phyloP scores from a whole-genome alignment of 768 basidiomycete species.

The Podaxis rugospora region DNA sequence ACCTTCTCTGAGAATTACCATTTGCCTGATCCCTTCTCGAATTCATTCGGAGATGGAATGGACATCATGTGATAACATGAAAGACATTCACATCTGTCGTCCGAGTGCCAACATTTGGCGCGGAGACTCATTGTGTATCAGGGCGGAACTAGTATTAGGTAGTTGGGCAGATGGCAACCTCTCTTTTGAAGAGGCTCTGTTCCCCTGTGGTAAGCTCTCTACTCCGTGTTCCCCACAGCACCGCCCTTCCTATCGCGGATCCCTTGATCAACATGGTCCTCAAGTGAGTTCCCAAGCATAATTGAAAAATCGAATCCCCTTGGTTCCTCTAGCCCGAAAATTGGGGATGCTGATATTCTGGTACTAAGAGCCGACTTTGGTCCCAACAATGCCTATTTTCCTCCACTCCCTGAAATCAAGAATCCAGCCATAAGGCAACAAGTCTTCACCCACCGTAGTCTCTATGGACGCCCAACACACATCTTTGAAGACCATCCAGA shows the following conservation, averaged over 20 bases:
- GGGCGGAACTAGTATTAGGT: background rate
- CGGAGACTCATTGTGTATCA: constrained; percentile 7
- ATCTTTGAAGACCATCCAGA: constrained; percentile 70
- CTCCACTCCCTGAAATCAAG: constrained; percentile 55
- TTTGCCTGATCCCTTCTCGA: background rate
- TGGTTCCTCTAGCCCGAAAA: background rate
- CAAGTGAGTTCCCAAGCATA: constrained; percentile 4
- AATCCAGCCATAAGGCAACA: constrained; percentile 40
- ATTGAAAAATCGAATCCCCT: background rate
- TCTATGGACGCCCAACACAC: constrained; percentile 63
- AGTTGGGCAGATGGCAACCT: background rate
- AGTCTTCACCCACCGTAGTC: constrained; percentile 76
- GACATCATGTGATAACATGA: constrained; percentile 4
- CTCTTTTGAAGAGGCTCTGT: background rate
- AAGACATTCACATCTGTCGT: background rate
- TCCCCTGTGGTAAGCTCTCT: background rate
- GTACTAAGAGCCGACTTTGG: constrained; percentile 39
- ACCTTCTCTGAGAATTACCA: background rate
- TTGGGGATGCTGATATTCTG: background rate
- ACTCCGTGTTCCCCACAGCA: background rate
- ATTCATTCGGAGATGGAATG: constrained; percentile 9
- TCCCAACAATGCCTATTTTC: constrained; percentile 39
- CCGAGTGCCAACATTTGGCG: constrained; percentile 6
- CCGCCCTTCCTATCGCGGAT: background rate
- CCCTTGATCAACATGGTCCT: constrained; percentile 1